Conservation (phyloP, 352 stramenopile species). For the Globisporangium iwayamae region DNA sequence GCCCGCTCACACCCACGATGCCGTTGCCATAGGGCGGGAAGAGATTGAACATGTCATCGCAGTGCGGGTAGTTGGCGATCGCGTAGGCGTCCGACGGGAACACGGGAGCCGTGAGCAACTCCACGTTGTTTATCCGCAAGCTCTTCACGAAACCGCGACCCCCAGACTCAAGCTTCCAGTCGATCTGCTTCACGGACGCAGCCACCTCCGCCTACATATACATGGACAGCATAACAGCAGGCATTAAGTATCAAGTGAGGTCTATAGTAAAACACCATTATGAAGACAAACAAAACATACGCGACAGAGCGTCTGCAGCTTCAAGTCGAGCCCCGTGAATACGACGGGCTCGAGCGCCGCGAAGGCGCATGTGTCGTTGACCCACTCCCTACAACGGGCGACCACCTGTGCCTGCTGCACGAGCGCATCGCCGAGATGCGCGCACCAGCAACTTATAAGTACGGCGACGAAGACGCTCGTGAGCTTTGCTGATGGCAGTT, state of each 20-base stretch:
- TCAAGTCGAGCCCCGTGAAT: conserved; percentile 41
- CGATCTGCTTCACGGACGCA: conserved; percentile 81
- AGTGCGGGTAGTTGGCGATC: conserved; percentile 74
- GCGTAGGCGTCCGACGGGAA: conserved; percentile 63
- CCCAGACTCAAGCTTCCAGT: conserved; percentile 47
- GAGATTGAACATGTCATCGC: conserved; percentile 83
- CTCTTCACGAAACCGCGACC: conserved; percentile 57
- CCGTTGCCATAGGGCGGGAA: conserved; percentile 77
- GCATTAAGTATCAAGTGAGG: conserved; percentile 9
- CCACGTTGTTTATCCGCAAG: conserved; percentile 54
- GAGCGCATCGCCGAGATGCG: conserved; percentile 18
- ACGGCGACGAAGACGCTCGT: not conserved
- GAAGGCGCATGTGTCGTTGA: conserved; percentile 51
- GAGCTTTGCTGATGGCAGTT: not conserved
- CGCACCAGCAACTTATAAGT: not conserved
- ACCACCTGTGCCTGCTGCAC: conserved; percentile 62
- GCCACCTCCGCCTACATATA: conserved; percentile 54
- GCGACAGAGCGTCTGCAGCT: conserved; percentile 71
- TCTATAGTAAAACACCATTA: not conserved
- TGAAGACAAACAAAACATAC: conserved; percentile 22
- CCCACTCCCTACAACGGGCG: conserved; percentile 53
- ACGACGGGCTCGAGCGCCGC: conserved; percentile 39
- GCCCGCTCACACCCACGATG: conserved; percentile 52
- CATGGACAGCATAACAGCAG: not conserved
- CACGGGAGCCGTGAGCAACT: conserved; percentile 54